Percentiles rank a stretch among this genome's conserved stretches.
Conservation (phyloP, 768 basidiomycete species). For the Russula ochroleuca region DNA sequence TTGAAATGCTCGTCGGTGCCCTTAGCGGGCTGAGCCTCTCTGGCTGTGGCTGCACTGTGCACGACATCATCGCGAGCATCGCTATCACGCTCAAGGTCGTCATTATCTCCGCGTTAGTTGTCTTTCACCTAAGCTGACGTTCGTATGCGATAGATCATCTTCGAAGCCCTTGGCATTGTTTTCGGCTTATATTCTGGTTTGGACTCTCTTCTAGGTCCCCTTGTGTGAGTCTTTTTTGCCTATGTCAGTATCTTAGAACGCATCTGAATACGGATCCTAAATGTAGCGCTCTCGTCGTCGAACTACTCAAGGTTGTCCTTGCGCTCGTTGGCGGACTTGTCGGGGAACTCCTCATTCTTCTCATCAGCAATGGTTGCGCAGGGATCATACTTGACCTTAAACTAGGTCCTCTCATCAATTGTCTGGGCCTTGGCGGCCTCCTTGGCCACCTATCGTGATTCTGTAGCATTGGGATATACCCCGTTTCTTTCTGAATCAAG, state of each 20-base stretch:
- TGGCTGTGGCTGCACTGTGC: conserved; percentile 7
- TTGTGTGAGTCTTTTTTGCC: conserved; percentile 9
- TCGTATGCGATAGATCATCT: conserved; percentile 1
- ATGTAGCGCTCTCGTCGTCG: not conserved
- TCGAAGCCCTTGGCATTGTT: not conserved
- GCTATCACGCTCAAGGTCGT: not conserved
- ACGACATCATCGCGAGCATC: not conserved
- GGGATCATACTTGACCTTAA: conserved; percentile 2
- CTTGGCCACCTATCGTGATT: not conserved
- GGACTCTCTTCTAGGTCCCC: not conserved
- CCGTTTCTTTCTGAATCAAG: not conserved
- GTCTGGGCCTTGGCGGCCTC: conserved; percentile 11
- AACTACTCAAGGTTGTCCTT: conserved; percentile 14
- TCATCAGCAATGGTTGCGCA: conserved; percentile 18
- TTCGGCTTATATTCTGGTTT: not conserved
- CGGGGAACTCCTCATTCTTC: conserved; percentile 7
- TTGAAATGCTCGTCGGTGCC: not conserved
- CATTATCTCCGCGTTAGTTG: not conserved
- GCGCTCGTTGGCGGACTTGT: conserved; percentile 8
- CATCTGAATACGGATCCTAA: not conserved
- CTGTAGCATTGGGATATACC: not conserved
- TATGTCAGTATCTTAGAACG: not conserved
- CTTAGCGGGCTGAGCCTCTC: not conserved
- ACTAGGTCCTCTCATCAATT: not conserved
- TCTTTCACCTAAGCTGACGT: not conserved